phyloP scores from a whole-genome alignment of 805 yeast genomes.

The Candida corydali region DNA sequence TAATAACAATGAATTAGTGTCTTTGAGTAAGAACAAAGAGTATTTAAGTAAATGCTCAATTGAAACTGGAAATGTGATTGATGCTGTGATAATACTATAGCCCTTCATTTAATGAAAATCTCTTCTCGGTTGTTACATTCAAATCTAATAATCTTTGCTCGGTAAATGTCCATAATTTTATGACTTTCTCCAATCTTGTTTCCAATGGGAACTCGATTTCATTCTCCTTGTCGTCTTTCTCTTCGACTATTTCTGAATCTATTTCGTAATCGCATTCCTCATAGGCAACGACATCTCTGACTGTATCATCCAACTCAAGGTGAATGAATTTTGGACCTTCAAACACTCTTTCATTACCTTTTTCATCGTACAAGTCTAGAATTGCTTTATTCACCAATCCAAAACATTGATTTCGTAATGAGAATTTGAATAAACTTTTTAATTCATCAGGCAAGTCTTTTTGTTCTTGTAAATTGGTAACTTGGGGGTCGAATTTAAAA shows the following conservation, averaged over 20 bases:
- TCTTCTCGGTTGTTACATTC: slow-evolving; percentile 21
- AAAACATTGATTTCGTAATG: slow-evolving; percentile 63
- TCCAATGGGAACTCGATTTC: slow-evolving; percentile 25
- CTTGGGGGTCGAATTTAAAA: slow-evolving; percentile 38
- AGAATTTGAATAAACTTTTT: slow-evolving; percentile 51
- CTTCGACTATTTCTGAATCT: slow-evolving; percentile 6
- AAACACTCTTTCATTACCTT: slow-evolving; percentile 12
- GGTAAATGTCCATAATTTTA: slow-evolving; percentile 62
- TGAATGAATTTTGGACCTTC: slow-evolving; percentile 18
- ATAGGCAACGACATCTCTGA: slow-evolving; percentile 4
- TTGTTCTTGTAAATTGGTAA: slow-evolving; percentile 28
- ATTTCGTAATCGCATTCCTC: slow-evolving; percentile 10
- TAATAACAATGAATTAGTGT: slow-evolving; percentile 23
- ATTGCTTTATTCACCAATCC: slow-evolving; percentile 66
- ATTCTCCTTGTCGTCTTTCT: slow-evolving; percentile 9
- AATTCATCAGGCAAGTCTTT: slow-evolving; percentile 52
- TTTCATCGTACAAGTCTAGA: slow-evolving; percentile 28
- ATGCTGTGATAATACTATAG: slow-evolving; percentile 18
- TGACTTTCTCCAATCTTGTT: slow-evolving; percentile 48
- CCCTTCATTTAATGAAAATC: slow-evolving; percentile 14
- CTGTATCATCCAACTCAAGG: slow-evolving; percentile 13
- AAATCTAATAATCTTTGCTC: slow-evolving; percentile 47
- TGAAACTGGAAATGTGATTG: slow-evolving; percentile 42
- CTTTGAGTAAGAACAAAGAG: slow-evolving; percentile 15
- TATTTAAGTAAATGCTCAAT: slow-evolving; percentile 35